phyloP scores from a whole-genome alignment of 1,284 basidiomycete genomes.

The Xerocomus minutiporus region DNA sequence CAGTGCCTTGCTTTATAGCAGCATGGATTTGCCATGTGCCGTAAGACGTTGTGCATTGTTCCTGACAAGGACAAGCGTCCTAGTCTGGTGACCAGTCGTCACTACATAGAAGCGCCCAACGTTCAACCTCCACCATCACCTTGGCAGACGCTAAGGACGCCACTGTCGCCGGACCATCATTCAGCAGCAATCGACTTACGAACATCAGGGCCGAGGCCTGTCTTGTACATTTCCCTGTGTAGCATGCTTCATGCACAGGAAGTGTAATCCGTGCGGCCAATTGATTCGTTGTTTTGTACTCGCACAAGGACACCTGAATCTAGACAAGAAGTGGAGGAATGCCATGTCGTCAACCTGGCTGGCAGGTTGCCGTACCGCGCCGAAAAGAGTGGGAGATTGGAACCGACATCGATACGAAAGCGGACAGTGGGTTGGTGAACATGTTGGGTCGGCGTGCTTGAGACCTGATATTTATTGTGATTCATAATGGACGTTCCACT shows the following conservation, averaged over 20 bases:
- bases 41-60: too few relatives aligned
- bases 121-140: not conserved
- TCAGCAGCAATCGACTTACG: not conserved
- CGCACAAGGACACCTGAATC: not conserved
- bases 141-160: not conserved
- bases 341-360: not conserved
- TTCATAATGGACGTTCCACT: too few relatives aligned
- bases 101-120: too few relatives aligned
- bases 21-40: not conserved
- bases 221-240: not conserved
- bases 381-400: not conserved
- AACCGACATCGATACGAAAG: not conserved
- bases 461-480: too few relatives aligned
- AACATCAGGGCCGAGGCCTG: not conserved
- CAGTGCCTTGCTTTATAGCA: conserved; percentile 6
- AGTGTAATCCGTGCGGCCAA: not conserved
- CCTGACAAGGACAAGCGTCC: too few relatives aligned
- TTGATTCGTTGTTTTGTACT: not conserved
- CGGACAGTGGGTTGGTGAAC: not conserved
- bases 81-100: too few relatives aligned
- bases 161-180: not conserved
- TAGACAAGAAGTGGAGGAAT: not conserved
- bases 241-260: not conserved
- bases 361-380: not conserved
- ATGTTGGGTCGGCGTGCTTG: not conserved